A percentile compares a stretch with the other conserved stretches of the same genome.
These are phyloP conservation scores for Thraustochytrium striatum DNA, from an alignment of 352 stramenopile genomes.

Conservation along the genomic window DNA sequence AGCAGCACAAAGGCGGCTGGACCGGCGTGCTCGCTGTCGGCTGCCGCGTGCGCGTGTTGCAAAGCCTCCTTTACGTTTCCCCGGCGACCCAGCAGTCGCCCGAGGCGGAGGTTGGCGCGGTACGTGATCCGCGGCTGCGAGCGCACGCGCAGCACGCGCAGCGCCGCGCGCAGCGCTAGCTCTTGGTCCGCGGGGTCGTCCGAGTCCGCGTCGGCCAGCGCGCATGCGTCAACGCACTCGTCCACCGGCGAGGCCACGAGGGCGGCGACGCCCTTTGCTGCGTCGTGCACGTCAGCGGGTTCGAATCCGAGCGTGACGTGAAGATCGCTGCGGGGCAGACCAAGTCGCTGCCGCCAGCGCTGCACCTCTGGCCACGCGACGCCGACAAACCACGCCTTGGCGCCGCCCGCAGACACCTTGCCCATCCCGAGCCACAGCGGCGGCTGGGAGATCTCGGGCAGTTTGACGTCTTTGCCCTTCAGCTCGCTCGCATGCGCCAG, in stretches of 20 bases:
- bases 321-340: not conserved
- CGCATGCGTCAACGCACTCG: not conserved
- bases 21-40: too few relatives aligned
- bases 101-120: not conserved
- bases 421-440: not conserved
- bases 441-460: not conserved
- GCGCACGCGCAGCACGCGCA: not conserved
- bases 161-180: not conserved
- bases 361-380: not conserved
- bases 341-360: not conserved
- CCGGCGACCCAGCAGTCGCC: not conserved
- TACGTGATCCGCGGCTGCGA: too few relatives aligned
- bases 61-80: not conserved
- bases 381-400: conserved; percentile 6
- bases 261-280: not conserved
- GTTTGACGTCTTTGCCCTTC: not conserved
- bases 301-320: conserved; percentile 17
- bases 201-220: not conserved
- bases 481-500: not conserved
- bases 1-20: too few relatives aligned
- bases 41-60: too few relatives aligned
- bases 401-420: not conserved
- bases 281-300: not conserved
- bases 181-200: not conserved
- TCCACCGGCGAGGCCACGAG: not conserved